Percentiles rank a stretch among this genome's conserved stretches.
Evolutionary conservation across 768 basidiomycete species (phyloP).

Genomic region (Serendipita sp.): DNA sequence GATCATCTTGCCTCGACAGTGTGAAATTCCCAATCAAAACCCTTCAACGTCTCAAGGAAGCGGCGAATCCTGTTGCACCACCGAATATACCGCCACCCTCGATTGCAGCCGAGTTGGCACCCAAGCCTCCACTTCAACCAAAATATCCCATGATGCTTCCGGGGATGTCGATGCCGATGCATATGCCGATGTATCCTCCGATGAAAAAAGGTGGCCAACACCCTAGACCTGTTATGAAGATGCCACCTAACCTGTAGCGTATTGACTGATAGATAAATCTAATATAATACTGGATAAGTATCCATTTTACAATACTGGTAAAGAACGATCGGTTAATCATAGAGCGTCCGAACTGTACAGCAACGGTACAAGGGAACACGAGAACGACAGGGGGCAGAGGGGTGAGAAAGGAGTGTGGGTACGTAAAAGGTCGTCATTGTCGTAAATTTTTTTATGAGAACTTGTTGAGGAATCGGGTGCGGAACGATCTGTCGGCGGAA

Average conservation of each 20-base stretch:
- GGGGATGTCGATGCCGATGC: too few species aligned
- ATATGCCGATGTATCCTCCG: neutral
- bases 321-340: too few species aligned
- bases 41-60: conserved; percentile 43
- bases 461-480: neutral
- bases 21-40: conserved; percentile 94
- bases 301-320: neutral
- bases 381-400: too few species aligned
- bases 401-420: too few species aligned
- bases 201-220: neutral
- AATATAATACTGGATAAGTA: neutral
- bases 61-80: neutral
- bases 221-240: neutral
- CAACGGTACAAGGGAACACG: too few species aligned
- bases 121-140: neutral
- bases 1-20: conserved; percentile 22
- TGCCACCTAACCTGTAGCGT: neutral
- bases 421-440: too few species aligned
- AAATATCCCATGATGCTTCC: neutral
- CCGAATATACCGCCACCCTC: neutral
- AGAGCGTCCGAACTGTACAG: too few species aligned
- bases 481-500: neutral
- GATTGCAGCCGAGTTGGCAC: neutral
- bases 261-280: neutral
- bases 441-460: neutral